phyloP scores from a whole-genome alignment of 306 rosid species.

The Quercus variabilis region DNA sequence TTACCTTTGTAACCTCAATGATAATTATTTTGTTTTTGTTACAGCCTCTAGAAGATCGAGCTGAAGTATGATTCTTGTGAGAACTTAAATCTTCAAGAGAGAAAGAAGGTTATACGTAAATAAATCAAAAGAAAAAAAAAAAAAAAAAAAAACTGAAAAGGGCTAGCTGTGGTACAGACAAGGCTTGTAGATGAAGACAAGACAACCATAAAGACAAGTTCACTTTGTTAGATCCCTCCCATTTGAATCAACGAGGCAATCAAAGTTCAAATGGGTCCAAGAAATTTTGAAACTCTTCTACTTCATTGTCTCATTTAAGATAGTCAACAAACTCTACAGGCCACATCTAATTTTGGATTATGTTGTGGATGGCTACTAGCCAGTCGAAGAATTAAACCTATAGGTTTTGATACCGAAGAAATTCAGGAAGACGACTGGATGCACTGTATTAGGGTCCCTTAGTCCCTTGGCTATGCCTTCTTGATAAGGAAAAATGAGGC shows the following conservation, averaged over 20 bases:
- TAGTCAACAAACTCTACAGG: background rate
- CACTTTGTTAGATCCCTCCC: background rate
- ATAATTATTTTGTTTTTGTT: no score
- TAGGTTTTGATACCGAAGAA: background rate
- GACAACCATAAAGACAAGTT: background rate
- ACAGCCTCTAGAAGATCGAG: background rate
- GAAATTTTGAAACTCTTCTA: background rate
- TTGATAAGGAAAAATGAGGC: background rate
- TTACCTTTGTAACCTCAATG: no score
- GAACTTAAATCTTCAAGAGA: background rate
- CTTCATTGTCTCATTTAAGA: background rate
- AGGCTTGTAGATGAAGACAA: background rate
- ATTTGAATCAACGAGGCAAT: background rate
- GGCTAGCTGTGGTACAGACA: background rate
- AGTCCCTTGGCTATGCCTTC: background rate
- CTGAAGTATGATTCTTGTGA: background rate
- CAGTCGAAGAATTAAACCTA: background rate
- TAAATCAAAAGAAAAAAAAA: background rate
- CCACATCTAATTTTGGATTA: background rate
- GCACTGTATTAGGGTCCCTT: background rate
- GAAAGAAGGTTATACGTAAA: background rate
- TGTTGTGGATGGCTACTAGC: background rate
- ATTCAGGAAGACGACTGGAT: background rate
- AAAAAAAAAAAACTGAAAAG: background rate
- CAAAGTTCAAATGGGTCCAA: background rate